Evolutionary conservation across 257 asterid species (phyloP).

Genomic region (Salvia splendens): DNA sequence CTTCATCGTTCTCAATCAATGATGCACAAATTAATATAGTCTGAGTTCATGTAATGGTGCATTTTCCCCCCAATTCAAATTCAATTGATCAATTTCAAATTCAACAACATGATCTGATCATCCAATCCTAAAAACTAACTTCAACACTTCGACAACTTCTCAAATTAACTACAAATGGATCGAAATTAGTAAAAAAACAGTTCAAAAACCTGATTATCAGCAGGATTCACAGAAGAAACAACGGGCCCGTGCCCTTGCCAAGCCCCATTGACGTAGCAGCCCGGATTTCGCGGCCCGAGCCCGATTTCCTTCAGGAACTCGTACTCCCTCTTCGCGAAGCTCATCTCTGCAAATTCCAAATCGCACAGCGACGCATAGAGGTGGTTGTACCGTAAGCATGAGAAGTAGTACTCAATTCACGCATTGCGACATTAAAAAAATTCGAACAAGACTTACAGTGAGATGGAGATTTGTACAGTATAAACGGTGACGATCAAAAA

Average conservation of each 20-base stretch:
- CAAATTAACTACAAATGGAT: background rate
- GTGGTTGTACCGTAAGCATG: constrained; percentile 52
- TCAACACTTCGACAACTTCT: background rate
- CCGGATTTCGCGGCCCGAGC: constrained; percentile 65
- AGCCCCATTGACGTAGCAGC: constrained; percentile 66
- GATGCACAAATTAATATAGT: background rate
- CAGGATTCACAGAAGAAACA: constrained; percentile 67
- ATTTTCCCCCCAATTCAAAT: background rate
- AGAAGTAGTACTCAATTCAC: constrained; percentile 60
- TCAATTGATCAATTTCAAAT: background rate
- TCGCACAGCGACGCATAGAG: constrained; percentile 3
- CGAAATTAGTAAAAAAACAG: background rate
- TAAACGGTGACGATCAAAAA: constrained; percentile 29
- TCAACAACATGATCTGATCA: constrained; percentile 11
- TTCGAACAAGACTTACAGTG: constrained; percentile 40
- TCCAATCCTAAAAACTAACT: background rate
- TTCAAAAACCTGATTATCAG: constrained; percentile 66
- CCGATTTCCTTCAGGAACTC: constrained; percentile 83
- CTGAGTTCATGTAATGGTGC: background rate
- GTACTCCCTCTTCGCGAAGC: constrained; percentile 67
- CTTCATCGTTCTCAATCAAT: too few species aligned
- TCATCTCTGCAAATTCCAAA: constrained; percentile 58
- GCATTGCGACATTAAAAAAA: constrained; percentile 33
- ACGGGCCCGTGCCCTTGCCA: constrained; percentile 87
- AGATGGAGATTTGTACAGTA: constrained; percentile 12